Percentiles rank a stretch among this genome's conserved stretches.
phyloP scores from a whole-genome alignment of 148 eudicot species.

The Camellia japonica region DNA sequence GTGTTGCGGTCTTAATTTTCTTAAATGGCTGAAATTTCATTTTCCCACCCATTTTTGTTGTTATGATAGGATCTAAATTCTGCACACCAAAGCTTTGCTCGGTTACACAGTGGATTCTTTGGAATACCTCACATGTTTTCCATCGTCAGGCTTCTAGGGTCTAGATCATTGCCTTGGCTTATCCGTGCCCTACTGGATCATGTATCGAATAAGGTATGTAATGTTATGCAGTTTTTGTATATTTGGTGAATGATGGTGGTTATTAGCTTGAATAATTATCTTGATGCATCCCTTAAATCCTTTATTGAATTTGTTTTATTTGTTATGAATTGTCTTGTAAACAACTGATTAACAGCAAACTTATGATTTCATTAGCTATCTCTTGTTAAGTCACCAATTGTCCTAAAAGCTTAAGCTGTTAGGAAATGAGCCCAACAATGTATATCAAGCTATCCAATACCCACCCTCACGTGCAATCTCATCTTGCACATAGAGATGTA shows the following conservation, averaged over 20 bases:
- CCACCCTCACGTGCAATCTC: too few species aligned
- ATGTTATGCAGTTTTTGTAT: neutral
- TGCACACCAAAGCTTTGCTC: constrained; percentile 95
- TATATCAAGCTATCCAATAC: too few species aligned
- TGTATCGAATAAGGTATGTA: constrained; percentile 77
- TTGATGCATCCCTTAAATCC: constrained; percentile 1
- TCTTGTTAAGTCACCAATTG: neutral
- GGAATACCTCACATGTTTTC: constrained; percentile 90
- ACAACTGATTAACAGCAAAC: constrained; percentile 3
- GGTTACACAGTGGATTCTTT: constrained; percentile 87
- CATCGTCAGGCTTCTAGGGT: constrained; percentile 74
- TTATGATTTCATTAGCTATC: neutral
- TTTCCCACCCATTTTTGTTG: neutral
- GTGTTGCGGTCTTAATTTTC: too few species aligned
- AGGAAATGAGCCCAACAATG: too few species aligned
- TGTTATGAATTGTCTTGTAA: neutral
- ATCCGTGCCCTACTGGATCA: constrained; percentile 92
- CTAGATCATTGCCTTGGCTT: constrained; percentile 96
- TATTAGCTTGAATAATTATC: neutral
- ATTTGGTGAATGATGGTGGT: neutral
- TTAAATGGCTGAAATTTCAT: neutral
- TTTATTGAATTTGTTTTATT: neutral
- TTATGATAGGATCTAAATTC: constrained; percentile 73
- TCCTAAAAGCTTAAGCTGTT: neutral
- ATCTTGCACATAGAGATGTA: too few species aligned